Conservation (phyloP, 2,329 filamentous ascomycete genomes). For the Penicillium verrucosum region DNA sequence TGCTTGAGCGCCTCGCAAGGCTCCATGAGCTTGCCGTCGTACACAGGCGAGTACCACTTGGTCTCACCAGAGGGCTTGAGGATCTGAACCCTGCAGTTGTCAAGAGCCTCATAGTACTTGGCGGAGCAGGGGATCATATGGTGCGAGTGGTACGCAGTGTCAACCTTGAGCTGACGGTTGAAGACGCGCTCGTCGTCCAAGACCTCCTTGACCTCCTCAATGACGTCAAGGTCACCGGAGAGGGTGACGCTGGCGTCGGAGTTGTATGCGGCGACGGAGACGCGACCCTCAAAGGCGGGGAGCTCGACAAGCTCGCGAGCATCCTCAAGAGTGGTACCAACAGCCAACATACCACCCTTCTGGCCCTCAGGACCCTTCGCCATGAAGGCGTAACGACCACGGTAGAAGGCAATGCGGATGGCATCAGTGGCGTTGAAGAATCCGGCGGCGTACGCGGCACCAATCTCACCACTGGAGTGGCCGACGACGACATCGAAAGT, state of each 20-base stretch:
- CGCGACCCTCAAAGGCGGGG: background rate
- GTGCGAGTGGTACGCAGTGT: constrained; percentile 20
- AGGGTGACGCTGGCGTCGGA: background rate
- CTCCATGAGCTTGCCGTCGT: background rate
- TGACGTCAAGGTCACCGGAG: background rate
- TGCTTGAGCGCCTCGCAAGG: background rate
- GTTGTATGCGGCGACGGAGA: background rate
- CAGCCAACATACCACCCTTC: constrained; percentile 12
- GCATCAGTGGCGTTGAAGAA: constrained; percentile 14
- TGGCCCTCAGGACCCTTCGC: background rate
- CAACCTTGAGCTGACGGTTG: constrained; percentile 8
- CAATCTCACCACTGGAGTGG: constrained; percentile 34
- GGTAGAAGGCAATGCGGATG: constrained; percentile 13
- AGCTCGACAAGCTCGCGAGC: constrained; percentile 3
- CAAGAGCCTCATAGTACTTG: constrained; percentile 3
- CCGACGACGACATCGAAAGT: constrained; percentile 22
- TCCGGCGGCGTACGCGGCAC: constrained; percentile 25
- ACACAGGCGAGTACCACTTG: constrained; percentile 10
- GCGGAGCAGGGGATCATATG: constrained; percentile 14
- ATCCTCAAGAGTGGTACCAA: constrained; percentile 9
- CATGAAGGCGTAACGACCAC: background rate
- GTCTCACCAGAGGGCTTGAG: background rate
- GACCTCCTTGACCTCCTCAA: constrained; percentile 1
- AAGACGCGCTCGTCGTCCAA: constrained; percentile 1
- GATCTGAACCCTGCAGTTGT: background rate